phyloP scores from a whole-genome alignment of 2,329 filamentous ascomycete species.

The Tolypocladium sp. region DNA sequence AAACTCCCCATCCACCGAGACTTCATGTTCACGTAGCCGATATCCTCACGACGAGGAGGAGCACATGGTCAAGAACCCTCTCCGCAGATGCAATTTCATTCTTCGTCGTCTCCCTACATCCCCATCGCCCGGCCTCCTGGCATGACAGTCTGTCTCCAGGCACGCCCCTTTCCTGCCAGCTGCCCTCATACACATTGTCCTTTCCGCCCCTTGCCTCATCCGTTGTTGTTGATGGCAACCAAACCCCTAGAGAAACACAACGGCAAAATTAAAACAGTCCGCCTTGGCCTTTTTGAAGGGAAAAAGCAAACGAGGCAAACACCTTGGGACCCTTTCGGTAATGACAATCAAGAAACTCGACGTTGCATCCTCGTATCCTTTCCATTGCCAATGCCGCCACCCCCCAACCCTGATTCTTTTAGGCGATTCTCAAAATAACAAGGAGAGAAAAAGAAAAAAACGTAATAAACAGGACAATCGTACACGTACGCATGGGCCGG shows the following conservation, averaged over 20 bases:
- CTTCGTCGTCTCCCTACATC: not conserved
- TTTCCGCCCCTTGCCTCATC: not conserved
- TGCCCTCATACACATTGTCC: not conserved
- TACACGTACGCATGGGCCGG: slow-evolving; percentile 22
- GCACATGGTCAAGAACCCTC: not conserved
- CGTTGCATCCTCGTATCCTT: slow-evolving; percentile 1
- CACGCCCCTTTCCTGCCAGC: not conserved
- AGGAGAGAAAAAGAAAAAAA: slow-evolving; percentile 13
- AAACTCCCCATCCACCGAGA: not conserved
- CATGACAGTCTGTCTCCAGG: not conserved
- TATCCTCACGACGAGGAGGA: not conserved
- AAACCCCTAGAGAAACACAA: not conserved
- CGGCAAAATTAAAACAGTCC: not conserved
- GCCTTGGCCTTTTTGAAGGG: not conserved
- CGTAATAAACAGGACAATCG: slow-evolving; percentile 20
- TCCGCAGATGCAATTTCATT: not conserved
- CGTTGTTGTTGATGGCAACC: not conserved
- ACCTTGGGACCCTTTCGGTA: not conserved
- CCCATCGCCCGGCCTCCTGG: not conserved
- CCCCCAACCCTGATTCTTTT: slow-evolving; percentile 17
- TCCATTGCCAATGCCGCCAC: slow-evolving; percentile 14
- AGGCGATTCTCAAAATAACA: slow-evolving; percentile 18
- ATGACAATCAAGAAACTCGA: not conserved
- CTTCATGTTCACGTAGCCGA: not conserved
- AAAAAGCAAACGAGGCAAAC: not conserved